phyloP scores from a whole-genome alignment of 2,329 filamentous ascomycete species.

The Incumbomyces delicatus region DNA sequence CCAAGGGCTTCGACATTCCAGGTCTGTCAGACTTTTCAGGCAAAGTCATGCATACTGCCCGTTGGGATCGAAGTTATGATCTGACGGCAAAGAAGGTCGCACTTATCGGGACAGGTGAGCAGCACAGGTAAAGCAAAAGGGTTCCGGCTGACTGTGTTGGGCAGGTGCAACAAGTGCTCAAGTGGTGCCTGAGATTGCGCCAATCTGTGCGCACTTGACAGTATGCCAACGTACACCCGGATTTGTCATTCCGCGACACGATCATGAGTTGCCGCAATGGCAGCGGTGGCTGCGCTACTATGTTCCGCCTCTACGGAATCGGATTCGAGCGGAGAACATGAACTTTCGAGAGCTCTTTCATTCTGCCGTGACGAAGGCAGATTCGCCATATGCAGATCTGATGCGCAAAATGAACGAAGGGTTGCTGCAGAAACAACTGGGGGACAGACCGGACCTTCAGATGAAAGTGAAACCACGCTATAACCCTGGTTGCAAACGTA shows the following conservation, averaged over 20 bases:
- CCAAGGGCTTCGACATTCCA: constrained; percentile 7
- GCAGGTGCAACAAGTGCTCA: constrained; percentile 48
- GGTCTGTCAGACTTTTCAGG: constrained; percentile 22
- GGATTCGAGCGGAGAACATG: constrained; percentile 37
- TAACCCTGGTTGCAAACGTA: constrained; percentile 31
- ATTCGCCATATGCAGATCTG: constrained; percentile 32
- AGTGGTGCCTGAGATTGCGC: constrained; percentile 47
- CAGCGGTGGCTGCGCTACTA: constrained; percentile 38
- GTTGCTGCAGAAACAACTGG: constrained; percentile 38
- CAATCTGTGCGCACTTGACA: constrained; percentile 39
- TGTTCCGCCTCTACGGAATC: constrained; percentile 41
- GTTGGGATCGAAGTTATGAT: constrained; percentile 43
- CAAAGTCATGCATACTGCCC: constrained; percentile 24
- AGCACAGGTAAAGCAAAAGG: too few relatives aligned
- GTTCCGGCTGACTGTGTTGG: not conserved
- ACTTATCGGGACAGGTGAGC: constrained; percentile 42
- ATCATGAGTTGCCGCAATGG: constrained; percentile 36
- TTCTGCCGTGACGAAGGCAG: constrained; percentile 31
- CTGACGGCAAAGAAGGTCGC: constrained; percentile 45
- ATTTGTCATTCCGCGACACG: constrained; percentile 47
- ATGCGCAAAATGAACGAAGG: constrained; percentile 29
- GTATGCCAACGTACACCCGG: constrained; percentile 51
- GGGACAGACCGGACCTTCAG: constrained; percentile 42
- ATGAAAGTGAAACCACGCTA: constrained; percentile 46
- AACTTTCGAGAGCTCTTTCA: constrained; percentile 34